A percentile compares a stretch with the other conserved stretches of the same genome.
Evolutionary conservation across 208 protist genomes (phyloP).

Genomic region (Pavlovales sp.): DNA sequence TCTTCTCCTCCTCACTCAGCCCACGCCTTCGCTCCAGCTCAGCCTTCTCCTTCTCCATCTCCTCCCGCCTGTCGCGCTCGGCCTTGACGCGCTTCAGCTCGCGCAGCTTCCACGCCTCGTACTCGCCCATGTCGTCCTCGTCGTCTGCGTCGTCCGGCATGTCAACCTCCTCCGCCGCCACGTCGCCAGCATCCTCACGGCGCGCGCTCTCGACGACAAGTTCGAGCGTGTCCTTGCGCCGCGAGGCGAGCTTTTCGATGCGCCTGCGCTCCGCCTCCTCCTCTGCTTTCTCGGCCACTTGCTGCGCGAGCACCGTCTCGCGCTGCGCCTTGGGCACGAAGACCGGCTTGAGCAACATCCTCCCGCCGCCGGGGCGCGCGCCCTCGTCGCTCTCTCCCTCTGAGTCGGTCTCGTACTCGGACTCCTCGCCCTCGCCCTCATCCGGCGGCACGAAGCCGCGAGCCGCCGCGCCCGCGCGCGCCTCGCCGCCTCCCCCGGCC

Average conservation of each 20-base stretch:
- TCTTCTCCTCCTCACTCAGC: conserved; percentile 6
- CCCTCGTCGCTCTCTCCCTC: not conserved
- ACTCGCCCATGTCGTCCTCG: conserved; percentile 18
- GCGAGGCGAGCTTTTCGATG: not conserved
- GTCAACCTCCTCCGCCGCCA: not conserved
- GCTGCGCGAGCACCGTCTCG: not conserved
- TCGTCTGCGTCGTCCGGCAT: conserved; percentile 31
- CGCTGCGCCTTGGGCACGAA: not conserved
- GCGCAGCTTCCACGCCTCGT: conserved; percentile 33
- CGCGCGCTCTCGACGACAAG: conserved; percentile 1
- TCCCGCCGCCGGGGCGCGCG: not conserved
- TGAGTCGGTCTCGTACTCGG: conserved; percentile 19
- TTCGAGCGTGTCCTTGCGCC: not conserved
- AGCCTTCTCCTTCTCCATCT: not conserved
- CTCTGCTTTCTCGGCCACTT: not conserved
- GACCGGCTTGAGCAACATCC: conserved; percentile 11
- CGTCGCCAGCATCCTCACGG: not conserved
- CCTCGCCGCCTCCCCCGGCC: conserved; percentile 1
- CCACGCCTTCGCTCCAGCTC: conserved; percentile 17
- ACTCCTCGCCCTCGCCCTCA: not conserved
- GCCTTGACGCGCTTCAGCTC: conserved; percentile 16
- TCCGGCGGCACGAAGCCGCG: not conserved
- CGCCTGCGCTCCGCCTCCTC: not conserved
- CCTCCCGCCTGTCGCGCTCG: not conserved
- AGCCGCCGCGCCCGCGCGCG: not conserved